A percentile compares a stretch with the other conserved stretches of the same genome.
phyloP scores from a whole-genome alignment of 306 rosid species.

The Corylus heterophylla region DNA sequence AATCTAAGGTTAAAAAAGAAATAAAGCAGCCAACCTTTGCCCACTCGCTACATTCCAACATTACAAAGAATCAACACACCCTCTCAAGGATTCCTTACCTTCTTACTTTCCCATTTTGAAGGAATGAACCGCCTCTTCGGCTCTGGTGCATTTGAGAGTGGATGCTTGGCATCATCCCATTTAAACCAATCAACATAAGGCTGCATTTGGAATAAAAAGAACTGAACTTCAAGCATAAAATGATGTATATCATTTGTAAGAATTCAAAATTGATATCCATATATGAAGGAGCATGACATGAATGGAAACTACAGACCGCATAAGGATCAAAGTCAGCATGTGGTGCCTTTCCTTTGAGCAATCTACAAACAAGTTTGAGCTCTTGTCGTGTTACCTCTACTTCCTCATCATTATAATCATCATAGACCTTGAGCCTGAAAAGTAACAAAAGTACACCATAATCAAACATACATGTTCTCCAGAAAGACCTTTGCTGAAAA shows the following conservation, averaged over 20 bases:
- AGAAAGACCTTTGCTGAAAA: not conserved
- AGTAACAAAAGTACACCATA: conserved; percentile 17
- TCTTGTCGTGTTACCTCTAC: conserved; percentile 73
- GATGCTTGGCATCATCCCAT: conserved; percentile 84
- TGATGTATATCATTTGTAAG: conserved; percentile 1
- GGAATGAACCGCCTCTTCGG: conserved; percentile 96
- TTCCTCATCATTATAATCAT: conserved; percentile 77
- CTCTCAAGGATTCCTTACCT: conserved; percentile 39
- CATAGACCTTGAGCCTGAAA: conserved; percentile 76
- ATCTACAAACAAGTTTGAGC: conserved; percentile 52
- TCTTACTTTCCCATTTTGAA: conserved; percentile 88
- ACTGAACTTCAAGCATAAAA: conserved; percentile 13
- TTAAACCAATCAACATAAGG: conserved; percentile 88
- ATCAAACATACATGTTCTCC: conserved; percentile 9
- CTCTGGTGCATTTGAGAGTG: conserved; percentile 90
- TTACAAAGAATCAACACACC: not conserved
- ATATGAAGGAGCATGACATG: conserved; percentile 6
- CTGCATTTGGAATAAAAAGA: conserved; percentile 41
- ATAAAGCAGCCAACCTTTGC: not conserved
- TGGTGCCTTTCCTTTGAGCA: conserved; percentile 74
- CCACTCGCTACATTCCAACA: not conserved
- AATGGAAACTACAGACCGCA: conserved; percentile 52
- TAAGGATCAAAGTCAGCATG: conserved; percentile 79
- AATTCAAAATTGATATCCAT: conserved; percentile 1
- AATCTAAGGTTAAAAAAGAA: not conserved